Evolutionary conservation across 495 filamentous ascomycete species (phyloP), one percentile per base, ranked within the genome.

Genomic region (Penicillium pulvis): DNA sequence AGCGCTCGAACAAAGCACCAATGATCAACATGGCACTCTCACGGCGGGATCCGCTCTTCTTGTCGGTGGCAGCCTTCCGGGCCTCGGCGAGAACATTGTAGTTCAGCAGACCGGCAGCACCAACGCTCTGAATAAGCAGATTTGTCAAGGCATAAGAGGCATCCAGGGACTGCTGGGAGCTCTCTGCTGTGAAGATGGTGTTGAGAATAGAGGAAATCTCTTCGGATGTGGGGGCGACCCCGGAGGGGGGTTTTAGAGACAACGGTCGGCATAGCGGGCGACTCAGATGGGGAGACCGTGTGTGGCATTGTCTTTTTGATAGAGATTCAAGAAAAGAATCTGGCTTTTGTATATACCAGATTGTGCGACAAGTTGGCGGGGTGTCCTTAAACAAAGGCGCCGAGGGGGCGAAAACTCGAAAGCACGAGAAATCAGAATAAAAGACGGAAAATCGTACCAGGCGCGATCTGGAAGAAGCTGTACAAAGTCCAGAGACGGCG

Each of bases 21-120:
- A 97, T 83, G 52, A 96, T 87, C 66, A 96, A 92, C 86, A 98
- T 95, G 50, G 93, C 90, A 69, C 94, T 91, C 74, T 98, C 94
- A 56, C 95, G 83, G 61, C 83, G 84, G 54, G 86, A 79, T 7
- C 89, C 89, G 76, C 87, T 92, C 80, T 98, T 98, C 85, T 97
- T 98, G 77, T 98, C 92, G 57, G 82, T 74, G 10, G 95, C 92
- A 49, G 89, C 91, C 79, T 96, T 97, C 74, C 88, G 89, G 66
- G 94, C 77, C 51, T 83, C 77, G 17, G 79, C 76, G 23, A 86
- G 59, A 59, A 97, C 75, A 66, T 87, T 87, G 78, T 97, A 96
- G 36, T 74, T 75, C 33, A 80, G 74, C 55, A 97, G 83, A 36
- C 90, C 92, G 11, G 85, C 84, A 69, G 84, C 87, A 55, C 91